Evolutionary conservation across 441 rosid genomes (phyloP), one percentile per base, ranked within the genome.

Genomic region (Raphanus hybrid): DNA sequence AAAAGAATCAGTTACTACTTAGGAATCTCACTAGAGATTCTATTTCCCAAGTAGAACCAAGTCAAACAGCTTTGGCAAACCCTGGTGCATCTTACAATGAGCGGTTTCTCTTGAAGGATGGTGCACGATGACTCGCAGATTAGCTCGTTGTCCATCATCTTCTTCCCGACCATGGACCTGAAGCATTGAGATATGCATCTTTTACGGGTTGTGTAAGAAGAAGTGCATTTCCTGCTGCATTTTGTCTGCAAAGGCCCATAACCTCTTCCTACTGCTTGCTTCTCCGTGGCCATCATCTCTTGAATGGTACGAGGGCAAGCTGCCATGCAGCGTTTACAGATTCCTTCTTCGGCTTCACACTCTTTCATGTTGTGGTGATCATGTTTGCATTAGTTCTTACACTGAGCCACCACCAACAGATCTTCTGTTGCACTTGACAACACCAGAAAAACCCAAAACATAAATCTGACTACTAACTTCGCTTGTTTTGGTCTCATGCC

Each of bases 71-170:
- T 26, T 50, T 63, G 70, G 52, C 79, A 76, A 50, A 69, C 69
- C 50, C 43, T 75, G 14, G 8, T 68, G 74, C 79, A 75, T 61
- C 65, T 27, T 61, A 75, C 43, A 50, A 43, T 34, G 37, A 75
- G 68, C 9, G 74, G 79, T 26, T 4, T 27, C 75, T 76, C 79
- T 62, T 62, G 79, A 68, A 68, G 12, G 52, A 68, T 27, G 16
- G 8, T 60, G 68, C 79, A 75, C n/a, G 74, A 48, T 35, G 73
- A 34, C 78, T 75, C 74, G 12, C 74, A 69, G 27, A 48, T 18
- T 14, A 26, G 69, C 63, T 75, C 79, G 7, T 75, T 75, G 29
- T 10, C 50, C 12, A 39, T 15, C 12, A 39, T 15, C 6, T 1
- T 74, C 71, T 68, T 52, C 14, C 9, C 34, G 14, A 6, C 35